Base-by-base conservation (phyloP, 768 basidiomycete genomes). In the Lactarius sanguifluus region DNA sequence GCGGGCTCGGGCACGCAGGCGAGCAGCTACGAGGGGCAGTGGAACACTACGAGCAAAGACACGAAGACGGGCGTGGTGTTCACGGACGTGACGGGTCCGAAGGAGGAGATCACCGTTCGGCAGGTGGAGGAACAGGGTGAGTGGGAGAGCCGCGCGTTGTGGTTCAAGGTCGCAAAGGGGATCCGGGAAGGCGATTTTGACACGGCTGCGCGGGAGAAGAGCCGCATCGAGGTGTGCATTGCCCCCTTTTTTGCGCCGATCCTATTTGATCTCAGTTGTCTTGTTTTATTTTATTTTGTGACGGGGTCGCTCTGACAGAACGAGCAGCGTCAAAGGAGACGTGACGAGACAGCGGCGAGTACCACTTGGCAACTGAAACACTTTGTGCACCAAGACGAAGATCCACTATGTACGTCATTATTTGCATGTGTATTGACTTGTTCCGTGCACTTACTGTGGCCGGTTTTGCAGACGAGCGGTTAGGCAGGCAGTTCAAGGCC, bases 111-210 rank as follows among this genome's bases (percentile, higher is more conserved):
- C 2, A 82, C 76, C 0, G 87, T 90, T 20, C 75, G 77, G n/a
- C 78, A 84, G 1, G 74, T 89, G 6, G 83, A 85, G 64, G 80
- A 82, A 65, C 87, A 90, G 78, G 83, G 83, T n/a, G 87, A 90
- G 71, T 94, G 86, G 81, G 96, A 99, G 81, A 94, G 89, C 65
- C 81, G 96, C 71, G 82, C 82, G 72, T 79, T 97, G 66, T 98
- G 96, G 96, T 76, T 79, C 68, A 81, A 83, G 57, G 96, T 98
- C 28, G 89, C 95, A 25, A 91, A 90, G 75, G 96, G 96, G 16
- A 98, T 98, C 66, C 79, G 90, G 63, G 90, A 89, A 65, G 91
- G 92, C 16, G 93, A 98, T 73, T 98, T 94, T 74, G 96, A 99
- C 60, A 78, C 81, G n/a, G 96, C 96, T 4, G 89, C 89, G 66